Percentiles rank a stretch among this genome's conserved stretches.
Conservation (phyloP, 2,329 filamentous ascomycete species). For the Trichophyton mentagrophytes region DNA sequence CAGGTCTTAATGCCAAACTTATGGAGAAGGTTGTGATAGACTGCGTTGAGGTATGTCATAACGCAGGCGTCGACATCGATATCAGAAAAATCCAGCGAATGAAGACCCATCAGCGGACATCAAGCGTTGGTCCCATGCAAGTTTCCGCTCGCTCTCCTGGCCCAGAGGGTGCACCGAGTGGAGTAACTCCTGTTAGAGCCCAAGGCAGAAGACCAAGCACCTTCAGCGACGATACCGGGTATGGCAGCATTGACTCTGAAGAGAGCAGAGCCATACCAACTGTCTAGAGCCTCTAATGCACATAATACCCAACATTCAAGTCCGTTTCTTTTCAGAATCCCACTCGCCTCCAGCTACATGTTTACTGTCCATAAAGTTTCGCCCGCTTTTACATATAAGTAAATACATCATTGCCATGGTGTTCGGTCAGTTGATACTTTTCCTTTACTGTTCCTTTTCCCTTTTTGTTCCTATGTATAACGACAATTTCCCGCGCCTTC, state of each 20-base stretch:
- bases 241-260: slow-evolving; percentile 21
- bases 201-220: slow-evolving; percentile 19
- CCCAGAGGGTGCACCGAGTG: neutral
- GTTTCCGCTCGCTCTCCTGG: slow-evolving; percentile 10
- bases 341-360: neutral
- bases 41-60: slow-evolving; percentile 25
- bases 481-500: neutral
- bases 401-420: neutral
- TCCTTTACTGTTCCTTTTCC: neutral
- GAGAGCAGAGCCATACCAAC: neutral
- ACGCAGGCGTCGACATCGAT: slow-evolving; percentile 26
- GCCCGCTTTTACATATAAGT: neutral
- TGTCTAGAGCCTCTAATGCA: neutral
- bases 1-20: slow-evolving; percentile 27
- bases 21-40: slow-evolving; percentile 29
- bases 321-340: neutral
- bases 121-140: slow-evolving; percentile 3
- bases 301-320: neutral
- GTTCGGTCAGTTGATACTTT: neutral
- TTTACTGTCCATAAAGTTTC: too few relatives aligned
- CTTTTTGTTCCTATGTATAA: neutral
- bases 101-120: slow-evolving; percentile 14
- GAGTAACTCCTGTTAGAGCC: neutral
- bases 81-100: slow-evolving; percentile 16
- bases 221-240: slow-evolving; percentile 29